A percentile compares a stretch with the other conserved stretches of the same genome.
Evolutionary conservation across 2,329 filamentous ascomycete species (phyloP).

Genomic region (Domatiomyces catenatus): DNA sequence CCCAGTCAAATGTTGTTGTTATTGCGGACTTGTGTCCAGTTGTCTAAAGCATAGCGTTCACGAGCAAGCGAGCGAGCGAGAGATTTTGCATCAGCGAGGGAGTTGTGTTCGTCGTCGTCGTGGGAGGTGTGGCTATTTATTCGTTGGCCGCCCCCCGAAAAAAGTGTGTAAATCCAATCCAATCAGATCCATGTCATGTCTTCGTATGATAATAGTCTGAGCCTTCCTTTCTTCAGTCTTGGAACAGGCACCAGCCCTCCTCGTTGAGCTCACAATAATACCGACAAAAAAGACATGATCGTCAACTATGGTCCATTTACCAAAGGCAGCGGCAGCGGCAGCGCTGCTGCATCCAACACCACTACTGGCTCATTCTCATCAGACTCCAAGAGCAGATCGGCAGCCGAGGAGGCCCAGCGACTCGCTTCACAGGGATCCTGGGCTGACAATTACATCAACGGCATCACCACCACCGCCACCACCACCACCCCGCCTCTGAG

Average conservation of each 20-base stretch:
- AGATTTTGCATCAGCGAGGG: constrained; percentile 11
- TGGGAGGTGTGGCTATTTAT: no score
- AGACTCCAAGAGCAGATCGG: constrained; percentile 11
- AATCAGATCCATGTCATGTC: no score
- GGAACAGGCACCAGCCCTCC: not conserved
- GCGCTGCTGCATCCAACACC: constrained; percentile 4
- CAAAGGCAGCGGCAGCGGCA: no score
- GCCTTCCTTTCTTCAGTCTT: not conserved
- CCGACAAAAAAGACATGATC: not conserved
- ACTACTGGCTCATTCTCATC: constrained; percentile 1
- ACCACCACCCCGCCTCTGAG: constrained; percentile 8
- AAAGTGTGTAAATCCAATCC: no score
- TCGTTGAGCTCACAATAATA: no score
- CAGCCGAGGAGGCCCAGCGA: constrained; percentile 11
- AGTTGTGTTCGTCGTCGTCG: constrained; percentile 1
- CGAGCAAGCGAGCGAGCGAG: not conserved
- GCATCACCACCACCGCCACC: constrained; percentile 8
- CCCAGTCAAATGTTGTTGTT: not conserved
- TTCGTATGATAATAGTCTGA: no score
- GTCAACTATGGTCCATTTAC: no score
- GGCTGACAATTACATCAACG: constrained; percentile 9
- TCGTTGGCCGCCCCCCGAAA: no score
- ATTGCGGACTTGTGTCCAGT: not conserved
- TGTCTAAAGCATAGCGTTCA: not conserved
- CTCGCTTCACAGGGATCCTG: constrained; percentile 13